Conservation (phyloP, 148 eudicot genomes). For the Pouteria glomerata region DNA sequence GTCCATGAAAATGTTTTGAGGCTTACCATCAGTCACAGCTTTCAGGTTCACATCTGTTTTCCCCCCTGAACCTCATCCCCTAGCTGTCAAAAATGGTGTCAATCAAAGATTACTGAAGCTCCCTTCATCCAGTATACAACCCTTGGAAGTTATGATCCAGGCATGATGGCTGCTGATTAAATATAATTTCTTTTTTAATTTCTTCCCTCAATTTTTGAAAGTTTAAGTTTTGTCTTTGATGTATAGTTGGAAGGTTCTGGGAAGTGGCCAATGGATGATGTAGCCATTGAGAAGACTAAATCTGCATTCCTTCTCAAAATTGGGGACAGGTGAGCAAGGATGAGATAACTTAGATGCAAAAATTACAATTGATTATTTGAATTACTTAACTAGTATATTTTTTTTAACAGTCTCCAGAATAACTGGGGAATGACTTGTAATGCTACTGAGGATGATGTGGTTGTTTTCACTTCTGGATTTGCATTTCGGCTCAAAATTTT, state of each 20-base stretch:
- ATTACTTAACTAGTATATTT: conserved; percentile 8
- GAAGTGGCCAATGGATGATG: conserved; percentile 93
- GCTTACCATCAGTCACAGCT: conserved; percentile 60
- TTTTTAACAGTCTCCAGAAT: conserved; percentile 55
- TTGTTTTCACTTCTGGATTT: conserved; percentile 75
- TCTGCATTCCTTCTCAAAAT: conserved; percentile 82
- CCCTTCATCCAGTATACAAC: conserved; percentile 61
- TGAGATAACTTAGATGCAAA: conserved; percentile 9
- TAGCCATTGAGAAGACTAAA: conserved; percentile 89
- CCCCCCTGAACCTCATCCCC: conserved; percentile 80
- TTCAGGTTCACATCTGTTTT: conserved; percentile 84
- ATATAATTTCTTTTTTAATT: conserved; percentile 4
- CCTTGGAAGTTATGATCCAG: conserved; percentile 90
- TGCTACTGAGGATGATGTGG: conserved; percentile 77
- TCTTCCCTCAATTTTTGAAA: neutral
- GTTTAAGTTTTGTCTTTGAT: conserved; percentile 8
- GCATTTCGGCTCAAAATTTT: conserved; percentile 89
- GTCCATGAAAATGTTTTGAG: too few species aligned
- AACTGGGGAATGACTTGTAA: conserved; percentile 50
- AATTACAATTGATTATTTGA: neutral
- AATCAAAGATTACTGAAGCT: conserved; percentile 35
- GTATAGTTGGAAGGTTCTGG: conserved; percentile 93
- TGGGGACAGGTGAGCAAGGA: conserved; percentile 67
- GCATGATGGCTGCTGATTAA: conserved; percentile 23
- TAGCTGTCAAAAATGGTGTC: conserved; percentile 44